These are phyloP conservation scores for Balansia obtecta DNA, from an alignment of 2,329 filamentous ascomycete species.

Conservation along the genomic window DNA sequence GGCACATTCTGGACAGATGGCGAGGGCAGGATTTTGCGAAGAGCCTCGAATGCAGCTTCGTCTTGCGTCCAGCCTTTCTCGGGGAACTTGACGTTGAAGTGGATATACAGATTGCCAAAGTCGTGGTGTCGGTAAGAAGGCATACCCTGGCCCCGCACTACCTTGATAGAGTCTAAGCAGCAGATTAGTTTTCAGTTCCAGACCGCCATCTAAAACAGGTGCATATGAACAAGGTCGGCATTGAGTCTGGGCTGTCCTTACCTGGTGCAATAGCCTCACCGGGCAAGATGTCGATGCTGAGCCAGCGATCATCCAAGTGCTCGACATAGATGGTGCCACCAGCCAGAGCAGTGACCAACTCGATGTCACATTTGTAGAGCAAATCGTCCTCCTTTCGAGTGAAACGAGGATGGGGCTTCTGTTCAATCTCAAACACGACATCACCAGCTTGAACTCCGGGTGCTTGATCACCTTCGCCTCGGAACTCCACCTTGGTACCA, in stretches of 20 bases:
- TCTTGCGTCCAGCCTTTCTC: constrained; percentile 58
- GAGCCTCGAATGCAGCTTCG: constrained; percentile 58
- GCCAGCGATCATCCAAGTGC: constrained; percentile 94
- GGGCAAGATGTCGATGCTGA: constrained; percentile 82
- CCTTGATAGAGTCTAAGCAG: constrained; percentile 70
- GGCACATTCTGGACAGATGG: constrained; percentile 50
- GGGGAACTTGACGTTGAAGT: constrained; percentile 96
- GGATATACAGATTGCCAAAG: constrained; percentile 89
- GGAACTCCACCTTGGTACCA: constrained; percentile 94
- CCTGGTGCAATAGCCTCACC: constrained; percentile 90
- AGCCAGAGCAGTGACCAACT: constrained; percentile 86
- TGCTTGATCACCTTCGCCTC: constrained; percentile 90
- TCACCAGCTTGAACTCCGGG: constrained; percentile 89
- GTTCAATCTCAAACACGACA: constrained; percentile 96
- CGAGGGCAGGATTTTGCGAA: constrained; percentile 76
- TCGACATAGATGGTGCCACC: constrained; percentile 87
- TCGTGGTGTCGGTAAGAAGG: constrained; percentile 92
- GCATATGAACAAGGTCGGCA: no score
- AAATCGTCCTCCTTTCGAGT: constrained; percentile 93
- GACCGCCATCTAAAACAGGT: no score
- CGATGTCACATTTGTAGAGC: constrained; percentile 89
- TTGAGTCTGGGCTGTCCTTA: constrained; percentile 31
- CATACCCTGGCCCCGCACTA: constrained; percentile 95
- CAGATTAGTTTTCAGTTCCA: not conserved
- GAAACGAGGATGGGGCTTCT: constrained; percentile 95